A percentile compares a stretch with the other conserved stretches of the same genome.
These are phyloP conservation scores for Sesbania bispinosa DNA, from an alignment of 306 rosid species.

Conservation along the genomic window DNA sequence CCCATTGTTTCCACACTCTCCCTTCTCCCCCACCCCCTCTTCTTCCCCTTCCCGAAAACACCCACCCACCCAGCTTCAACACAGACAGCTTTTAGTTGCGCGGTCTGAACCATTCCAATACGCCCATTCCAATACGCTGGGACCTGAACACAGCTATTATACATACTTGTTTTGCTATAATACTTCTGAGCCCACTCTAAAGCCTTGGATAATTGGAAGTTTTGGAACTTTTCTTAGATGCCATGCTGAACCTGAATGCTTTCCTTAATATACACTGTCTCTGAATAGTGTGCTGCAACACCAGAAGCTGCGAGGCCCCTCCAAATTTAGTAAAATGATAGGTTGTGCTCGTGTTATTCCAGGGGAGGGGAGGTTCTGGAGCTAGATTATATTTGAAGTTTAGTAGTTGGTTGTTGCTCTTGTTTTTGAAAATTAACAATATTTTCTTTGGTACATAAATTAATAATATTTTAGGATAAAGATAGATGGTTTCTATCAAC, in stretches of 20 bases:
- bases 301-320: neutral
- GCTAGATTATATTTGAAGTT: neutral
- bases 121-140: no score
- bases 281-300: neutral
- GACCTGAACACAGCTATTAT: no score
- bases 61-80: no score
- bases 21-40: no score
- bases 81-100: no score
- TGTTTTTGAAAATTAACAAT: neutral
- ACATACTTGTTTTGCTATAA: neutral
- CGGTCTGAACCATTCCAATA: no score
- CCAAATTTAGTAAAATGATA: neutral
- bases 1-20: no score
- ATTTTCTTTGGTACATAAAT: neutral
- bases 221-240: neutral
- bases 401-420: neutral
- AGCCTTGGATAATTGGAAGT: conserved; percentile 2
- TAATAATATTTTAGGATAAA: neutral
- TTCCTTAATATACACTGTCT: neutral
- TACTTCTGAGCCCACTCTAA: neutral
- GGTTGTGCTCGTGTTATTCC: conserved; percentile 2
- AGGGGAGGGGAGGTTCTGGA: neutral
- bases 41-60: no score
- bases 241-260: neutral
- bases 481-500: neutral